These are phyloP conservation scores for Tolypocladium cylindrosporum DNA, from an alignment of 2,329 filamentous ascomycete species.

Conservation along the genomic window DNA sequence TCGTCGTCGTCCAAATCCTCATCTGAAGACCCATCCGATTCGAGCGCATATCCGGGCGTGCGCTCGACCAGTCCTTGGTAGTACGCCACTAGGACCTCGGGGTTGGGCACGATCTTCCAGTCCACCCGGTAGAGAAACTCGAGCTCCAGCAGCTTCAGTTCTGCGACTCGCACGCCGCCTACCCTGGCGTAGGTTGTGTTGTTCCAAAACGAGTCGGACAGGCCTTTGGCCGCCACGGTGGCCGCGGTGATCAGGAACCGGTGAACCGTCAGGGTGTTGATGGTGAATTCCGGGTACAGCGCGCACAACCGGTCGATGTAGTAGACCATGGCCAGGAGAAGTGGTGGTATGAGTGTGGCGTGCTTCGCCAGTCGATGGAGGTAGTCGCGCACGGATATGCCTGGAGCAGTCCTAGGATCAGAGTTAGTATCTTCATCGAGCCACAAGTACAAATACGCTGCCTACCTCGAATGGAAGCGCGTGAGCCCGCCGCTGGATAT, in stretches of 20 bases:
- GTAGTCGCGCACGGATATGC: constrained; percentile 91
- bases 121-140: constrained; percentile 89
- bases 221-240: constrained; percentile 88
- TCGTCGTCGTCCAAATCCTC: constrained; percentile 23
- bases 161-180: constrained; percentile 80
- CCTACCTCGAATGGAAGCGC: constrained; percentile 84
- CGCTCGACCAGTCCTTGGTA: constrained; percentile 76
- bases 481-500: constrained; percentile 68
- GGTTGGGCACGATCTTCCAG: constrained; percentile 94
- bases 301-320: constrained; percentile 94
- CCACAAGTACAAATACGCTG: background rate
- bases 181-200: constrained; percentile 94
- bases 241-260: constrained; percentile 94
- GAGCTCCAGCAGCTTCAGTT: constrained; percentile 83
- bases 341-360: constrained; percentile 83
- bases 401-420: constrained; percentile 49
- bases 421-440: background rate
- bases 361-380: constrained; percentile 86
- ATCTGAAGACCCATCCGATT: constrained; percentile 23
- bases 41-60: constrained; percentile 44
- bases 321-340: constrained; percentile 97
- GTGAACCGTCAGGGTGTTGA: constrained; percentile 92
- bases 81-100: constrained; percentile 87
- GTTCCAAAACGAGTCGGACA: constrained; percentile 97
- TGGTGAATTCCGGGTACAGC: constrained; percentile 88